Evolutionary conservation across 495 filamentous ascomycete genomes (phyloP), one percentile per base, ranked within the genome.

Genomic region (Rostrohypoxylon terebratum): DNA sequence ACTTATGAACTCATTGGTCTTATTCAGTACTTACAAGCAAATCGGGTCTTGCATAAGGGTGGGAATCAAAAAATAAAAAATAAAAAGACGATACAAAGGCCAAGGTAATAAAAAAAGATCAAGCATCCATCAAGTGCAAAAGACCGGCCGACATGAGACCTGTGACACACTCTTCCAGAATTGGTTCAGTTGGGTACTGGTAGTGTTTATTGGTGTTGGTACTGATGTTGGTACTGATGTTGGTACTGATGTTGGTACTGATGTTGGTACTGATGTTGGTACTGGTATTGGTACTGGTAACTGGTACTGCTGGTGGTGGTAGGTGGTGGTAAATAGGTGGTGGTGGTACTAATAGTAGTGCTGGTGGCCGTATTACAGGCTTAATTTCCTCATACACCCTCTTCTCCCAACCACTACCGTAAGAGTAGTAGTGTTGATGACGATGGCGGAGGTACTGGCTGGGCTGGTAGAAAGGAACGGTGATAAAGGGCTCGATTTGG

Each of bases 21-120:
- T 42, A 42, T 42, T 42, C 38, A 14, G 38, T 42, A 73, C 71
- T 73, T 73, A 73, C 71, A 53, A 69, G 71, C 71, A 70, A 74
- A 74, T 70, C 40, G 54, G 68, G 68, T 72, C 68, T 71, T 68
- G 72, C 72, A 75, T 75, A 72, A 71, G 72, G 72, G 72, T 75
- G 68, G 68, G 64, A 75, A 71, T 57, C 25, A 55, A 28, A 40
- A 61, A 57, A 57, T 36, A 28, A 40, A 61, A 57, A 57, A 48
- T 21, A 18, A 59, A 59, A 50, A 18, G 44, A 59, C 63, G 59
- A 67, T 66, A 74, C 63, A 65, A 74, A 59, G 63, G 66, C 50
- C 63, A 69, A 71, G 57, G 55, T 53, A 66, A 63, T 70, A 20
- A 33, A 63, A 74, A 63, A 74, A 25, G 21, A 31, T 70, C 58